These are phyloP conservation scores for Globisporangium barbulae DNA, from an alignment of 352 stramenopile genomes.

Conservation along the genomic window DNA sequence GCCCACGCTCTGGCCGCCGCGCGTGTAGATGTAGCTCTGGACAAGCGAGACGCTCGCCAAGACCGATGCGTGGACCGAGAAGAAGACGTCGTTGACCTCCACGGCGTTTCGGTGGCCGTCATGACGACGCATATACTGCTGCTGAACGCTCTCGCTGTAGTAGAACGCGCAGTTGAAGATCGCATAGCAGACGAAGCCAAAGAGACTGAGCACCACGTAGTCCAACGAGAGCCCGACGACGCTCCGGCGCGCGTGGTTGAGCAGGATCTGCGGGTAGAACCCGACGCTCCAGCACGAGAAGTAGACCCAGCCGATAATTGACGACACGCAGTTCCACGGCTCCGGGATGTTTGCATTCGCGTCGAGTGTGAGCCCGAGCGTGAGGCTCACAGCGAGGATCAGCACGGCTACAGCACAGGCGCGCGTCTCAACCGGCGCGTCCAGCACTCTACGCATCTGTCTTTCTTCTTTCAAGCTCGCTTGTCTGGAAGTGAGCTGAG, in stretches of 20 bases:
- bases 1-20: slow-evolving; percentile 55
- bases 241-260: slow-evolving; percentile 88
- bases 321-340: slow-evolving; percentile 85
- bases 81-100: slow-evolving; percentile 92
- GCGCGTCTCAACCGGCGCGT: not conserved
- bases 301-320: slow-evolving; percentile 90
- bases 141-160: slow-evolving; percentile 81
- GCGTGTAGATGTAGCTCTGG: slow-evolving; percentile 91
- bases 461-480: not conserved
- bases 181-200: slow-evolving; percentile 94
- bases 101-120: slow-evolving; percentile 81
- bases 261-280: slow-evolving; percentile 93
- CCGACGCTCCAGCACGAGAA: slow-evolving; percentile 90
- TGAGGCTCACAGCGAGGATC: slow-evolving; percentile 2
- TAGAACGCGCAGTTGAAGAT: slow-evolving; percentile 94
- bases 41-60: slow-evolving; percentile 87
- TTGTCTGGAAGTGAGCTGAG: not conserved
- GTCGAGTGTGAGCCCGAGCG: not conserved
- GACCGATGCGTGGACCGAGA: slow-evolving; percentile 91
- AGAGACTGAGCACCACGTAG: slow-evolving; percentile 92
- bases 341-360: slow-evolving; percentile 77
- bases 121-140: slow-evolving; percentile 81
- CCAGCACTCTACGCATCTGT: not conserved
- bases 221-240: slow-evolving; percentile 91
- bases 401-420: not conserved